These are phyloP conservation scores for Polyporus tsugae DNA, from an alignment of 1,284 basidiomycete genomes.

Conservation along the genomic window DNA sequence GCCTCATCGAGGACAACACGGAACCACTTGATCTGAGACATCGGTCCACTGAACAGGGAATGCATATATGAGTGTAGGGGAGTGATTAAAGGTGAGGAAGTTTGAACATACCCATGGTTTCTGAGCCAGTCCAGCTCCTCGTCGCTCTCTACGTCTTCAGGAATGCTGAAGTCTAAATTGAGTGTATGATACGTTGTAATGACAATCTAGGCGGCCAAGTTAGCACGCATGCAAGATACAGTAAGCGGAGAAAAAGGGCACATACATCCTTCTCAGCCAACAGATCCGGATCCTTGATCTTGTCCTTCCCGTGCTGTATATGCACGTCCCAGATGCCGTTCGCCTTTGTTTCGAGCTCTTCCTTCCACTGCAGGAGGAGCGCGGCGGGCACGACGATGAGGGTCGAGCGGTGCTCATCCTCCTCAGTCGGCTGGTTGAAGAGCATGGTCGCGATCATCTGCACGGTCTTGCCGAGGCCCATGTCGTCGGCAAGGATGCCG, in stretches of 20 bases:
- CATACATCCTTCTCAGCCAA: constrained; percentile 65
- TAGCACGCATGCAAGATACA: constrained; percentile 11
- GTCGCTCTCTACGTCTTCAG: constrained; percentile 50
- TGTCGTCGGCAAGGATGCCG: constrained; percentile 91
- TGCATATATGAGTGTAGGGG: not conserved
- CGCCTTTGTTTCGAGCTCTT: constrained; percentile 70
- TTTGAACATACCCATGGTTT: constrained; percentile 53
- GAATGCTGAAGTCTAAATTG: constrained; percentile 59
- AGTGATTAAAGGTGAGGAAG: constrained; percentile 9
- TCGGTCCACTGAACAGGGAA: constrained; percentile 52
- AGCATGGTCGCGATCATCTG: constrained; percentile 81
- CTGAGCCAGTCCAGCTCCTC: constrained; percentile 58
- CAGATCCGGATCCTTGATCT: constrained; percentile 56
- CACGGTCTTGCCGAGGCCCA: constrained; percentile 85
- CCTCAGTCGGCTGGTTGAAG: constrained; percentile 57
- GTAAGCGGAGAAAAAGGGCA: constrained; percentile 6
- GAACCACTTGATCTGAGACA: constrained; percentile 65
- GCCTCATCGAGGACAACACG: constrained; percentile 75
- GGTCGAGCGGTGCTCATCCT: constrained; percentile 58
- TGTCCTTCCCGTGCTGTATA: constrained; percentile 73
- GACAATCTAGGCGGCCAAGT: constrained; percentile 53
- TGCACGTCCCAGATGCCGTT: constrained; percentile 70
- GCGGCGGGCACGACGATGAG: constrained; percentile 77
- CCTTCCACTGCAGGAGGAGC: constrained; percentile 74
- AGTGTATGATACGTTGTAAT: constrained; percentile 77